phyloP scores from a whole-genome alignment of 2,329 filamentous ascomycete species.

The Cladosporium sp. region DNA sequence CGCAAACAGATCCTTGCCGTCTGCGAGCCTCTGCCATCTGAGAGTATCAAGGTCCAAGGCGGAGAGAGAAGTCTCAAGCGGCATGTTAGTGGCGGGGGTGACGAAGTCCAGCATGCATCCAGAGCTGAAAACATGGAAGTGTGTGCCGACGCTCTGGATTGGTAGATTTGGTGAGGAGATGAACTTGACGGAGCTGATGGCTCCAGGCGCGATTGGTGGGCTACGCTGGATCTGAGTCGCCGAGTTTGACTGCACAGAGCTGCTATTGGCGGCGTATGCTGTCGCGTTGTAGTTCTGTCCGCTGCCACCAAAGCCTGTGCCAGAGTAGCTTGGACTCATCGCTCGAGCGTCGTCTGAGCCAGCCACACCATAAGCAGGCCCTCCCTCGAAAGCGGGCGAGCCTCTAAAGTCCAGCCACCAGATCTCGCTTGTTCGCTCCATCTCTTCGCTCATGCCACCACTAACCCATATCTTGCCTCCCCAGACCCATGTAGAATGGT shows the following conservation, averaged over 20 bases:
- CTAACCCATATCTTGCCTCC: slow-evolving; percentile 93
- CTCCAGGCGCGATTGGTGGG: slow-evolving; percentile 66
- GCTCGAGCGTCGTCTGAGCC: slow-evolving; percentile 21
- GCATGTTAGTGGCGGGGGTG: slow-evolving; percentile 82
- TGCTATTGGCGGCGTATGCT: slow-evolving; percentile 69
- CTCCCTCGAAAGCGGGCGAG: slow-evolving; percentile 67
- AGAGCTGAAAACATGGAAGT: slow-evolving; percentile 93
- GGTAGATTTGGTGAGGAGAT: slow-evolving; percentile 81
- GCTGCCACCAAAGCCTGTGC: too few relatives aligned
- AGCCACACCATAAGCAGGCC: slow-evolving; percentile 27
- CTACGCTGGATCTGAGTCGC: slow-evolving; percentile 41
- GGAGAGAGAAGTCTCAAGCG: slow-evolving; percentile 84
- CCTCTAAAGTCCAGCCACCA: slow-evolving; percentile 97
- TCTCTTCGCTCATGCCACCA: slow-evolving; percentile 88
- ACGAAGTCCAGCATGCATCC: slow-evolving; percentile 91
- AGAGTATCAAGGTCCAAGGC: slow-evolving; percentile 81
- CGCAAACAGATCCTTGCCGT: slow-evolving; percentile 90
- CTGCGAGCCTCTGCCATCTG: slow-evolving; percentile 91
- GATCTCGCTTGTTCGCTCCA: slow-evolving; percentile 93
- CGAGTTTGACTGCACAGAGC: slow-evolving; percentile 54
- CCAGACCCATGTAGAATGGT: slow-evolving; percentile 93
- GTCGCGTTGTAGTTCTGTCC: slow-evolving; percentile 30
- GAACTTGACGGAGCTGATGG: slow-evolving; percentile 87
- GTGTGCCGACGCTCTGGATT: slow-evolving; percentile 82
- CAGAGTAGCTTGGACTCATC: slow-evolving; percentile 2